These are phyloP conservation scores for Globisporangium recalcitrans DNA, from an alignment of 352 stramenopile genomes.

Conservation along the genomic window DNA sequence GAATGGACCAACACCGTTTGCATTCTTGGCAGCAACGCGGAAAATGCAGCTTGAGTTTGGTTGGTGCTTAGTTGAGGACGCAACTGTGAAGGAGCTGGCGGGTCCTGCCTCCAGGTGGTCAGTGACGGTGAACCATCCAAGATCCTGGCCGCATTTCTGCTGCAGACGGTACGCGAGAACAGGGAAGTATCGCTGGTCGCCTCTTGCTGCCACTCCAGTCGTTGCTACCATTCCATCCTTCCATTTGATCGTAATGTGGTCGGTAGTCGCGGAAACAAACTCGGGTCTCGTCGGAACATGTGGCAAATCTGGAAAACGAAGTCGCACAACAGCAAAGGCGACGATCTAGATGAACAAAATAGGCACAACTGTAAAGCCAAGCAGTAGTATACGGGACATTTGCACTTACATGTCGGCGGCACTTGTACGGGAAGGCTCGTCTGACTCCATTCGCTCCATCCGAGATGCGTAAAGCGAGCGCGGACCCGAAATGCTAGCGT, in stretches of 20 bases:
- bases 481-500: constrained; percentile 48
- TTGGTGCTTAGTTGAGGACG: constrained; percentile 21
- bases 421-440: constrained; percentile 31
- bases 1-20: constrained; percentile 51
- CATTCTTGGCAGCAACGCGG: constrained; percentile 44
- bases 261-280: constrained; percentile 28
- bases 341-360: background rate
- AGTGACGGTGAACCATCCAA: constrained; percentile 39
- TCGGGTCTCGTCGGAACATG: constrained; percentile 35
- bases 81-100: constrained; percentile 22
- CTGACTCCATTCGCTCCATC: constrained; percentile 55
- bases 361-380: background rate
- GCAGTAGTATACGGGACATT: too few species aligned
- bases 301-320: constrained; percentile 21
- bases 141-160: constrained; percentile 42
- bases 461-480: constrained; percentile 24
- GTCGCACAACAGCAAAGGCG: background rate
- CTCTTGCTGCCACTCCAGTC: background rate
- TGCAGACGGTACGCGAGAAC: constrained; percentile 38
- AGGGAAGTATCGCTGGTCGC: constrained; percentile 30
- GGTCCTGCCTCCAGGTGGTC: constrained; percentile 24
- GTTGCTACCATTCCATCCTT: background rate
- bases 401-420: constrained; percentile 27
- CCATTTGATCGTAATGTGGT: constrained; percentile 44
- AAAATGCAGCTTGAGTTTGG: constrained; percentile 51